These are phyloP conservation scores for Raphanus raphanistrum DNA, from an alignment of 345 rosid species.

Conservation along the genomic window DNA sequence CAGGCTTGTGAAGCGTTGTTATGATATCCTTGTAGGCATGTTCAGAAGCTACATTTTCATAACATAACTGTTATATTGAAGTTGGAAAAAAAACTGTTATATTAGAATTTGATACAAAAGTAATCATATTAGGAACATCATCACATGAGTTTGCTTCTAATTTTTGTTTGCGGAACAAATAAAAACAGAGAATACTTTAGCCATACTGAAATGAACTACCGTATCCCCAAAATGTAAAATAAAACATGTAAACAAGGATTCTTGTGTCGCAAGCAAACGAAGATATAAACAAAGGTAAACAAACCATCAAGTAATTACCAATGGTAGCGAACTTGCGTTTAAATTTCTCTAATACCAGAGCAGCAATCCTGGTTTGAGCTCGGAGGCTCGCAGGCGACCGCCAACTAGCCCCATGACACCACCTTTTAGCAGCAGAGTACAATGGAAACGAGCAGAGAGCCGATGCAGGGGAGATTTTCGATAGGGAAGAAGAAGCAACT, in stretches of 20 bases:
- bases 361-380: not conserved
- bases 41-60: not conserved
- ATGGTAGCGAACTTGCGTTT: not conserved
- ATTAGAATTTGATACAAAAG: not conserved
- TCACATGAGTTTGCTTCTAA: not conserved
- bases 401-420: not conserved
- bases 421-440: not conserved
- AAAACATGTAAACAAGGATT: not conserved
- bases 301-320: not conserved
- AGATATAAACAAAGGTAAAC: not conserved
- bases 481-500: not conserved
- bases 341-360: not conserved
- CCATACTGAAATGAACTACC: not conserved
- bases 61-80: not conserved
- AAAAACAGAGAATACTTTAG: not conserved
- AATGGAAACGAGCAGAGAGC: not conserved
- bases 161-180: not conserved
- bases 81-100: too few relatives aligned
- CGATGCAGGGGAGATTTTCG: not conserved
- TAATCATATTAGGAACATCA: not conserved
- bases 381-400: not conserved
- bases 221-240: not conserved
- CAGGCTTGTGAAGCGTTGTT: not conserved
- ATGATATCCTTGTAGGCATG: not conserved
- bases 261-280: not conserved